Base-by-base conservation (phyloP, 2,329 filamentous ascomycete species). In the Fusarium sublunatum region DNA sequence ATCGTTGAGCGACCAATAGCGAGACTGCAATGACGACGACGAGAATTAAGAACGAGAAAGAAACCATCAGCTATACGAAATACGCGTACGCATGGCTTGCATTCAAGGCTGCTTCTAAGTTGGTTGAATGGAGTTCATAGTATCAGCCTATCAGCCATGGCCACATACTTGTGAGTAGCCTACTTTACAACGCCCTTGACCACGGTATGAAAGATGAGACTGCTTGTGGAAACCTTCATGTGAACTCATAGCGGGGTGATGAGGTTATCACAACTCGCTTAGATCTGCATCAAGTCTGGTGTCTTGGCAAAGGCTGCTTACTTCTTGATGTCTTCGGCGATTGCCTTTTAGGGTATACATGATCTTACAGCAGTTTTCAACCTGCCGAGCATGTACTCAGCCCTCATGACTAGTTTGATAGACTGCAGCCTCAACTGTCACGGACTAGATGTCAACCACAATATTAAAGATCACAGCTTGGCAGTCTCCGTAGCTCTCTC, bases 91-190 rank as follows among this genome's bases (percentile, higher is more conserved):
- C 19, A 32, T 24, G 29, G 29, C 10, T 31, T 31, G 29, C 10
- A 11, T 11, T 31, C 5, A 10, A 31, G 10, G 29, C 26, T 31
- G 7, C 9, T 31, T 31, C 29, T 7, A 29, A 40, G 6, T 41
- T 32, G 22, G 34, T 26, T 43, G 13, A 26, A 19, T 12, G 42
- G 41, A 38, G 31, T 32, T 44, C n/a, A 29, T 19, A 40, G 31
- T 19, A 43, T 60, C 58, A 64, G 60, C 60, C 51, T 50, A 60
- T 64, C 60, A 64, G 61, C 61, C 32, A 36, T n/a, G 31, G 10
- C 47, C 47, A 43, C 15, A 41, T 26, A 25, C 5, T 13, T 29
- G 42, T 38, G 5, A 34, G 50, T 28, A 53, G 38, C 25, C 44
- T 36, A 32, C 39, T 34, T 19, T 19, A 19, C 19, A 19, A 19